Base-by-base conservation (phyloP, 805 yeast species). In the Kazachstania viticola region DNA sequence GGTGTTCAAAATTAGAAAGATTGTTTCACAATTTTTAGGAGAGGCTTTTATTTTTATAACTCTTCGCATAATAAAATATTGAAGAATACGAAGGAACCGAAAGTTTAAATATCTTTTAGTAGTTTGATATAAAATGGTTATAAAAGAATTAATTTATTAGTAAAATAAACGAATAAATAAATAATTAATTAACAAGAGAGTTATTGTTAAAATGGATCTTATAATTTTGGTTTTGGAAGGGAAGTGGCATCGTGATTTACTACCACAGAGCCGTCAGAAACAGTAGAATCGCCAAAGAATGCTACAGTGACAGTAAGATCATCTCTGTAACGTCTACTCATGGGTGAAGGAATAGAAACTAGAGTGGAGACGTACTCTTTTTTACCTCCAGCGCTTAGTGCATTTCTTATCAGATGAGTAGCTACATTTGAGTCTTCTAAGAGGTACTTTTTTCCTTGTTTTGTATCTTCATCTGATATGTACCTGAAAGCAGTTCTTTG, bases 281-380 rank as follows among this genome's bases (percentile, higher is more conserved):
- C 23, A 18, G 25, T 23, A 4, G 40, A 31, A 12, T 72, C 72
- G 9, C 94, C 94, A 53, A 91, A 91, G 58, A 91, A 91, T 2
- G 88, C 83, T 16, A 91, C 98, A 3, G 95, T 84, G 4, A 87
- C 96, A 1, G 97, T 87, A 51, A 91, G 66, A 56, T 91, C 98
- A 60, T 91, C 98, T 55, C 98, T 74, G 58, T 87, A 88, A 28
- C 84, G 69, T 58, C 98, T 74, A 14, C 95, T 79, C 44, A 80
- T 69, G 2, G 97, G 96, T 13, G 85, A 72, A 14, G 97, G 97
- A 32, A 91, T 84, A 33, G 91, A 78, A 13, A 85, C 79, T 38
- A 91, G 62, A 71, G 91, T 81, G 15, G 87, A 74, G 3, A 87
- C 85, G 45, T 84, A 87, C 39, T 88, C 95, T 41, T 74, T 73